Evolutionary conservation across 805 yeast species (phyloP), one percentile per base, ranked within the genome.

Genomic region (Ogataea polymorpha): DNA sequence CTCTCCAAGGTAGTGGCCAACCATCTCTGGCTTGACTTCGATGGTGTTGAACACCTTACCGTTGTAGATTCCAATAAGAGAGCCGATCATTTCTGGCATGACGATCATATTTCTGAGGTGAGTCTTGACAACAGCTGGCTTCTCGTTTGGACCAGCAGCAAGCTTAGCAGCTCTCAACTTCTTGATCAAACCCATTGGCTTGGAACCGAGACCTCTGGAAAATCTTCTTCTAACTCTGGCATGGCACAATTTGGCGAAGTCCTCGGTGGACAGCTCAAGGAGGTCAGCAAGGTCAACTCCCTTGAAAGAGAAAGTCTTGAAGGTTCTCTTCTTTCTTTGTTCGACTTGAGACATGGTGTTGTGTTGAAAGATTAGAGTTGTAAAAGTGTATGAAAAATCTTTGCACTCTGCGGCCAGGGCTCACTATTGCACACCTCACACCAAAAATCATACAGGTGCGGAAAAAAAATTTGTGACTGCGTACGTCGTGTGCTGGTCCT

Each of bases 161-260:
- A 85, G 77, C 79, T 88, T 93, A 61, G 96, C 96, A 71, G 90
- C 91, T 81, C 96, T 89, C 72, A 93, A 86, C 79, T 93, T 93
- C 80, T 86, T 88, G 75, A 91, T 82, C 74, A 93, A 82, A 72
- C 93, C 91, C 82, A 81, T 82, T 75, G 96, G 95, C 79, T 87
- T 88, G 72, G 86, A 72, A 70, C 86, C 90, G 67, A 91, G 80
- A 79, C 98, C 98, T 79, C 96, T 86, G 73, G 89, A 86, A 78
- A 91, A 88, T 85, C 96, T 90, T 87, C 99, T 87, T 85, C 98
- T 91, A 70, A 91, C 96, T 80, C 99, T 88, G 67, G 99, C 95
- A 68, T 85, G 88, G 68, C 96, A 88, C 70, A 93, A 80, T 74
- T 91, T 86, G 74, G 91, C 83, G 77, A 93, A 93, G 67, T 93